phyloP scores from a whole-genome alignment of 2,329 filamentous ascomycete species.

The Lachnellula arida region DNA sequence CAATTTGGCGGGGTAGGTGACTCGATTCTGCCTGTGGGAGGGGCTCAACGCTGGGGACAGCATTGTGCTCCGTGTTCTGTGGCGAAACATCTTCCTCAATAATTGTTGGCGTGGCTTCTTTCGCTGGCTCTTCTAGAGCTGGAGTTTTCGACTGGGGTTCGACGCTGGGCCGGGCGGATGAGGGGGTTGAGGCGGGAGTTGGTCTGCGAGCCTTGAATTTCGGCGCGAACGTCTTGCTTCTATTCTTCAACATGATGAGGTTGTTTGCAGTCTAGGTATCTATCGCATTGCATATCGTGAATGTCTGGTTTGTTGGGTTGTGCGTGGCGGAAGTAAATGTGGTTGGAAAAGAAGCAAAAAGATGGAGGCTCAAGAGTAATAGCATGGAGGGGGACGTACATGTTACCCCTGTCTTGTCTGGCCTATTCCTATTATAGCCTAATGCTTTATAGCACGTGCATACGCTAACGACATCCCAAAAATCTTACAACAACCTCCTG shows the following conservation, averaged over 20 bases:
- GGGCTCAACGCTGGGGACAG: neutral
- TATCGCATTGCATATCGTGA: constrained; percentile 1
- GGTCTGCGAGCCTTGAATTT: constrained; percentile 63
- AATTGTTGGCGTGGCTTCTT: constrained; percentile 1
- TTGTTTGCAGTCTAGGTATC: neutral
- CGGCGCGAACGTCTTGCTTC: constrained; percentile 45
- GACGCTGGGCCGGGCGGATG: constrained; percentile 37
- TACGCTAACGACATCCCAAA: neutral
- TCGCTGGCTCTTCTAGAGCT: constrained; percentile 8
- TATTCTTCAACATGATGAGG: constrained; percentile 49
- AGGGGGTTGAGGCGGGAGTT: constrained; percentile 35
- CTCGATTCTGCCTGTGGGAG: constrained; percentile 30
- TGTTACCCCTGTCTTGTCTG: no score
- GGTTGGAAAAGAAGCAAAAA: neutral
- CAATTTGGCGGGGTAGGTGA: constrained; percentile 2
- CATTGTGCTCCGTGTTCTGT: neutral
- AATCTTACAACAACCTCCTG: neutral
- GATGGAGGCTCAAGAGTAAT: neutral
- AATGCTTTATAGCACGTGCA: no score
- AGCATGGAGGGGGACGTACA: no score
- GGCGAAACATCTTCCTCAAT: constrained; percentile 12
- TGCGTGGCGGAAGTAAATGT: no score
- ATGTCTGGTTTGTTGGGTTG: neutral
- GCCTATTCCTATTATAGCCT: no score
- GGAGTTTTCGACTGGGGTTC: constrained; percentile 34